Evolutionary conservation across 108 stramenopile genomes (phyloP).

Genomic region (Poteriospumella lacustris): DNA sequence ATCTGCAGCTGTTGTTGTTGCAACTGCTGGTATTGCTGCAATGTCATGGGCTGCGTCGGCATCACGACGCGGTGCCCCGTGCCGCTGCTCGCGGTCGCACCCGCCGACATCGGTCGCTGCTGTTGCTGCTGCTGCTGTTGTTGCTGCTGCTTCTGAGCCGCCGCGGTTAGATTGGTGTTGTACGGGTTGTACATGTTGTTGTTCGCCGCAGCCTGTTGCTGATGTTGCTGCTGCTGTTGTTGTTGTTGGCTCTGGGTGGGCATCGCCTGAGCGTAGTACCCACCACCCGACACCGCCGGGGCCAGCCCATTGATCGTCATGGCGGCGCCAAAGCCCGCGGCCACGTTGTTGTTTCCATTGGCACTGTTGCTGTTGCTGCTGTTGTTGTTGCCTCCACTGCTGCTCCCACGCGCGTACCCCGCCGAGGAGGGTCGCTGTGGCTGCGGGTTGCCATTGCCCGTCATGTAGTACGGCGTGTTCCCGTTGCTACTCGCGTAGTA

Average conservation of each 20-base stretch:
- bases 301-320: neutral
- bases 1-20: neutral
- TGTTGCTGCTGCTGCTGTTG: no score
- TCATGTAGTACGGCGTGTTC: neutral
- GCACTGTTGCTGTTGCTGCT: neutral
- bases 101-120: constrained; percentile 1
- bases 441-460: neutral
- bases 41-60: neutral
- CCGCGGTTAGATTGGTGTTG: no score
- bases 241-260: neutral
- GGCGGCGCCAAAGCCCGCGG: no score
- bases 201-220: no score
- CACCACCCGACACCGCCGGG: neutral
- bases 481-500: neutral
- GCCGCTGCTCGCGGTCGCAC: neutral
- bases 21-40: neutral
- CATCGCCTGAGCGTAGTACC: neutral
- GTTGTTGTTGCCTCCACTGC: neutral
- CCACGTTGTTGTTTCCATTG: neutral
- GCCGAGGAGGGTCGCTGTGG: neutral
- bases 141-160: no score
- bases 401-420: neutral
- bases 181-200: no score
- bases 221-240: neutral
- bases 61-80: no score